A percentile compares a stretch with the other conserved stretches of the same genome.
phyloP scores from a whole-genome alignment of 768 basidiomycete genomes.

The Pulveroboletus ravenelii region DNA sequence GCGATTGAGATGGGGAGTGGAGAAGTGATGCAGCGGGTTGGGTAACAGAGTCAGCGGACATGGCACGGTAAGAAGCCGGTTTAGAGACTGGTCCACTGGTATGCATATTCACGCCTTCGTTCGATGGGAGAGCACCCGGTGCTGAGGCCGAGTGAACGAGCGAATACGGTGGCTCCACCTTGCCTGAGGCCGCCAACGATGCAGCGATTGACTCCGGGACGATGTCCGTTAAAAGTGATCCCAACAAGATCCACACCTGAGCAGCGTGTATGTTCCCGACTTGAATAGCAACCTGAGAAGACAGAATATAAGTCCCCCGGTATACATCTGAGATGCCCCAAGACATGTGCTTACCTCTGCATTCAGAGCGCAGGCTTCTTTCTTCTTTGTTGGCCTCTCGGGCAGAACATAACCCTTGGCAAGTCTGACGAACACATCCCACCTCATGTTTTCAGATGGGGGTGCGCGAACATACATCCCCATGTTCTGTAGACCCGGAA shows the following conservation, averaged over 20 bases:
- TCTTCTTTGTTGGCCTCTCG: slow-evolving; percentile 33
- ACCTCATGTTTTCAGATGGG: slow-evolving; percentile 23
- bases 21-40: slow-evolving; percentile 9
- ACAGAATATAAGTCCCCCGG: background rate
- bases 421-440: slow-evolving; percentile 48
- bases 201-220: slow-evolving; percentile 34
- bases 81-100: slow-evolving; percentile 14
- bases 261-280: slow-evolving; percentile 52
- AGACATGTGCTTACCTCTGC: slow-evolving; percentile 41
- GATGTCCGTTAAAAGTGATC: slow-evolving; percentile 49
- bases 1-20: slow-evolving; percentile 25
- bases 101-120: slow-evolving; percentile 10
- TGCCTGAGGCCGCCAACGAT: slow-evolving; percentile 22
- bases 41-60: slow-evolving; percentile 23
- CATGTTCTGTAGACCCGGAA: slow-evolving; percentile 51
- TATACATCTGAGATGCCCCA: background rate
- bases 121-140: slow-evolving; percentile 36
- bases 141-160: slow-evolving; percentile 39
- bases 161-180: slow-evolving; percentile 19
- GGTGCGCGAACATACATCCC: slow-evolving; percentile 41
- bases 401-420: slow-evolving; percentile 57
- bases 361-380: slow-evolving; percentile 53
- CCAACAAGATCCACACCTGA: slow-evolving; percentile 65
- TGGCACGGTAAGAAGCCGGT: slow-evolving; percentile 21
- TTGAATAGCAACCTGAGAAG: slow-evolving; percentile 55